Percentiles rank a stretch among this genome's conserved stretches.
phyloP scores from a whole-genome alignment of 495 filamentous ascomycete genomes.

The Neurospora sp. region DNA sequence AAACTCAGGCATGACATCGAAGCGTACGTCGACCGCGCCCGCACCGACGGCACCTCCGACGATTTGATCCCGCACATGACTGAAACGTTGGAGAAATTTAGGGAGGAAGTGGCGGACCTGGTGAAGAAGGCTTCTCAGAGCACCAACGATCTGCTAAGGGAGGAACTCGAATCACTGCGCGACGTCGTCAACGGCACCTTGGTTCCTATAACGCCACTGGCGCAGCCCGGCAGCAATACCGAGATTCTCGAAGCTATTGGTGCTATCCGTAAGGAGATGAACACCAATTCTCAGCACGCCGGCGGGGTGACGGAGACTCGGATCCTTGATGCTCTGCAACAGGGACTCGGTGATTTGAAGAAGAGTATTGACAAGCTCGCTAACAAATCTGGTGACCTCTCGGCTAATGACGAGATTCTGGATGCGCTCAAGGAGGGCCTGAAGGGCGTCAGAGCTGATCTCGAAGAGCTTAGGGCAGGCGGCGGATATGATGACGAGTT shows the following conservation, averaged over 20 bases:
- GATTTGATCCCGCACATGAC: conserved; percentile 70
- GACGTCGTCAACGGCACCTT: conserved; percentile 61
- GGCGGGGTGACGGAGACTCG: conserved; percentile 42
- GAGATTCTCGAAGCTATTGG: conserved; percentile 62
- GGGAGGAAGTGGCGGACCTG: conserved; percentile 55
- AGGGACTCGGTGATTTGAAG: conserved; percentile 66
- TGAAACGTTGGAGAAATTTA: conserved; percentile 60
- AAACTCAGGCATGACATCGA: conserved; percentile 72
- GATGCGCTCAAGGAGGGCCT: conserved; percentile 76
- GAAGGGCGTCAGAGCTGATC: conserved; percentile 59
- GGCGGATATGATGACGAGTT: conserved; percentile 35
- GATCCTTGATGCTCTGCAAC: conserved; percentile 69
- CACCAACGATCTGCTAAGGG: conserved; percentile 59
- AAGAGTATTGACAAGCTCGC: conserved; percentile 62
- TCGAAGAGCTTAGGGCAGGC: conserved; percentile 57
- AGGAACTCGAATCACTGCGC: conserved; percentile 69
- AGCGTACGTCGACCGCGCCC: conserved; percentile 59
- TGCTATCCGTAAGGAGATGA: conserved; percentile 54
- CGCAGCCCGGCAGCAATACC: conserved; percentile 28
- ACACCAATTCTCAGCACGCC: conserved; percentile 22
- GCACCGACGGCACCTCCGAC: conserved; percentile 51
- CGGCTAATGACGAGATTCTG: conserved; percentile 73
- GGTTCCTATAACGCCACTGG: conserved; percentile 41
- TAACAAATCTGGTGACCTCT: conserved; percentile 58
- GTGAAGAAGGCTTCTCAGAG: conserved; percentile 31